These are phyloP conservation scores for Luffa aegyptiaca DNA, from an alignment of 306 rosid genomes.

Conservation along the genomic window DNA sequence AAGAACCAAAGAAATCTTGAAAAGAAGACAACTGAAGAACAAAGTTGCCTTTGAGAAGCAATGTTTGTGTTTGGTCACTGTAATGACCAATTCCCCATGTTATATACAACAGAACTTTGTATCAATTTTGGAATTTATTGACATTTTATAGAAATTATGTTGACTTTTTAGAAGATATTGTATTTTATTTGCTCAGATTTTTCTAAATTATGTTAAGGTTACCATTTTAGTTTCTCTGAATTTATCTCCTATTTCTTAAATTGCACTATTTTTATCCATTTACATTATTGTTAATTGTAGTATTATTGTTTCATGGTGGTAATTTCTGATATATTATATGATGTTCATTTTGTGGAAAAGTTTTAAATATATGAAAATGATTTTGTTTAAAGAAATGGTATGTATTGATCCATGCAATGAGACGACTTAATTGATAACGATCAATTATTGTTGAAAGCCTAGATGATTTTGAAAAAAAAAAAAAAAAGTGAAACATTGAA, in stretches of 20 bases:
- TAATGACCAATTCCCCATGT: neutral
- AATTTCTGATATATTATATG: neutral
- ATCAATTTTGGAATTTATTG: neutral
- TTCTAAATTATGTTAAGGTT: neutral
- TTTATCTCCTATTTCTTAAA: neutral
- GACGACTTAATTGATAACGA: no score
- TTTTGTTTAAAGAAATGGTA: no score
- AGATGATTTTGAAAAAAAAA: no score
- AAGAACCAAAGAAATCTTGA: neutral
- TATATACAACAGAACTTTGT: neutral
- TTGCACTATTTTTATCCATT: neutral
- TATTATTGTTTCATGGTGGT: neutral
- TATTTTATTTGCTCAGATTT: neutral
- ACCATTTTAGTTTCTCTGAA: neutral
- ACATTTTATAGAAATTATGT: neutral
- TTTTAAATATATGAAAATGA: no score
- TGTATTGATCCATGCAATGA: no score
- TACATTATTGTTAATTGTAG: neutral
- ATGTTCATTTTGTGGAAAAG: no score
- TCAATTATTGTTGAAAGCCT: no score
- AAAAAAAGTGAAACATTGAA: neutral
- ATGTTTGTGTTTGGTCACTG: neutral
- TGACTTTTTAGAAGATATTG: neutral
- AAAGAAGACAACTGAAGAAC: neutral
- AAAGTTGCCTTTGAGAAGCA: neutral